Percentiles rank a stretch among this genome's conserved stretches.
Conservation (phyloP, 2,329 filamentous ascomycete species). For the Fusarium napiforme region DNA sequence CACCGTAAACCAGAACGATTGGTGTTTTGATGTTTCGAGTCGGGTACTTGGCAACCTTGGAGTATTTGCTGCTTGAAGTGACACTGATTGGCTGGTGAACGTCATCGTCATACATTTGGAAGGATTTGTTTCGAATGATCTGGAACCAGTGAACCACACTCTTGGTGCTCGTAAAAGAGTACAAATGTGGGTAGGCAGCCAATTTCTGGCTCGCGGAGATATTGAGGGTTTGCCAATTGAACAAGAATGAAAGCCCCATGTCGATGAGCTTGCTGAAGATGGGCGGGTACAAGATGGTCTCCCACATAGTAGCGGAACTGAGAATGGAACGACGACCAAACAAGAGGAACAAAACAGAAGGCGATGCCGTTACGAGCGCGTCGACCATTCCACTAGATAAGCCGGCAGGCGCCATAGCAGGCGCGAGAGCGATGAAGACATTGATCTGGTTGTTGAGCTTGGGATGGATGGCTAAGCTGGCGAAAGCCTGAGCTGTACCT, state of each 20-base stretch:
- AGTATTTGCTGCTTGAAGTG: slow-evolving; percentile 81
- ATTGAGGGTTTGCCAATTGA: slow-evolving; percentile 88
- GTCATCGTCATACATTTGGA: slow-evolving; percentile 99
- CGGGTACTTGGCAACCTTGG: slow-evolving; percentile 95
- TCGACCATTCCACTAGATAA: slow-evolving; percentile 91
- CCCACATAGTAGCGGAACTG: slow-evolving; percentile 95
- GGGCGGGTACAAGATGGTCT: slow-evolving; percentile 92
- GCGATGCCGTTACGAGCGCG: slow-evolving; percentile 91
- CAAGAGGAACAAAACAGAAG: slow-evolving; percentile 89
- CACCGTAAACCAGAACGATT: slow-evolving; percentile 92
- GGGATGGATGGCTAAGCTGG: slow-evolving; percentile 90
- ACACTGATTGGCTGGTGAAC: slow-evolving; percentile 80
- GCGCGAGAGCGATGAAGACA: slow-evolving; percentile 94
- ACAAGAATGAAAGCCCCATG: slow-evolving; percentile 81
- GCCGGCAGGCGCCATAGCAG: slow-evolving; percentile 95
- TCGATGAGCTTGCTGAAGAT: slow-evolving; percentile 93
- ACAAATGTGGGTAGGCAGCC: slow-evolving; percentile 93
- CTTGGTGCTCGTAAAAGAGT: slow-evolving; percentile 97
- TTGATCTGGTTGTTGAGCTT: slow-evolving; percentile 92
- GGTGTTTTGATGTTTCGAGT: slow-evolving; percentile 98
- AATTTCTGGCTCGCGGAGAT: slow-evolving; percentile 90
- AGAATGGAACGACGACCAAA: slow-evolving; percentile 94
- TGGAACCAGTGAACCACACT: slow-evolving; percentile 99
- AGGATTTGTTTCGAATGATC: slow-evolving; percentile 94
- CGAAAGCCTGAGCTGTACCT: slow-evolving; percentile 96